Percentiles rank a stretch among this genome's conserved stretches.
phyloP scores from a whole-genome alignment of 2,329 filamentous ascomycete genomes.

The Chaetomiaceae sp. region DNA sequence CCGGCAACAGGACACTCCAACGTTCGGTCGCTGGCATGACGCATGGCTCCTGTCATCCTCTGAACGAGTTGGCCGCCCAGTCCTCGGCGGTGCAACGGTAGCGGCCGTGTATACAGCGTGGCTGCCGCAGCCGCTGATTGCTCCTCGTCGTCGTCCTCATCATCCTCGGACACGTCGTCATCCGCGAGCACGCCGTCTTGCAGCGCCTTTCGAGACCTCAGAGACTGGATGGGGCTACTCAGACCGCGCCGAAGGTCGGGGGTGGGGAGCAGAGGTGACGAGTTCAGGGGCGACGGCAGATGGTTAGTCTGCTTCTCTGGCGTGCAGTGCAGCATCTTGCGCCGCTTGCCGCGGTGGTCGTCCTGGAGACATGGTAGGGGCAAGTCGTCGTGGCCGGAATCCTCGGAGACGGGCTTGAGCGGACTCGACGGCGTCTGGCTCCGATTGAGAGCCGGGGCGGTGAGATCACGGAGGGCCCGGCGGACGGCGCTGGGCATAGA shows the following conservation, averaged over 20 bases:
- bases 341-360: conserved; percentile 30
- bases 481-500: conserved; percentile 34
- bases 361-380: conserved; percentile 24
- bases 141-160: conserved; percentile 21
- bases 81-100: conserved; percentile 31
- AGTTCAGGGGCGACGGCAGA: conserved; percentile 24
- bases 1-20: conserved; percentile 32
- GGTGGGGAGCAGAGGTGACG: conserved; percentile 23
- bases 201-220: conserved; percentile 22
- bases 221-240: conserved; percentile 36
- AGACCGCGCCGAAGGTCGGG: conserved; percentile 21
- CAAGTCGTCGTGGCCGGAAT: conserved; percentile 12
- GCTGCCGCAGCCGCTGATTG: background rate
- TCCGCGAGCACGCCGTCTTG: conserved; percentile 29
- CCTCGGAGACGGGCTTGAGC: conserved; percentile 30
- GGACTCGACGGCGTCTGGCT: conserved; percentile 38
- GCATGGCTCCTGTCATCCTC: conserved; percentile 35
- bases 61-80: conserved; percentile 36
- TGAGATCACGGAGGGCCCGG: conserved; percentile 37
- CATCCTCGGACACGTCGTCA: conserved; percentile 31
- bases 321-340: conserved; percentile 33
- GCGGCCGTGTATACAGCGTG: conserved; percentile 25
- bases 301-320: conserved; percentile 34
- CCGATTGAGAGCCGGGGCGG: conserved; percentile 35
- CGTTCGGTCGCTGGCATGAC: conserved; percentile 30